Evolutionary conservation across 192 early-diverging fungal genomes (phyloP).

Genomic region (Chytriomyces sp.): DNA sequence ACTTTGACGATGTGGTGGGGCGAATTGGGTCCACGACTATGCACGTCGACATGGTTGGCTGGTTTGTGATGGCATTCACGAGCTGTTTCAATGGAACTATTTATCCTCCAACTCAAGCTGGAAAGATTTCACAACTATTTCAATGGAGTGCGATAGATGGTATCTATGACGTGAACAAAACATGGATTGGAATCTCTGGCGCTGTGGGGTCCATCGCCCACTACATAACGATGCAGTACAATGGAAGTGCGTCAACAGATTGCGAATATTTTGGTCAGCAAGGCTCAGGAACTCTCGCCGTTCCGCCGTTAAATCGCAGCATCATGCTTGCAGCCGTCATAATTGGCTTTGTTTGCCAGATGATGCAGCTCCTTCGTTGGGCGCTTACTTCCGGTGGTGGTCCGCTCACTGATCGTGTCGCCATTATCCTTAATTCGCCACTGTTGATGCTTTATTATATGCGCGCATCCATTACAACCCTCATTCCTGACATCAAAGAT

Average conservation of each 20-base stretch:
- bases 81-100: not conserved
- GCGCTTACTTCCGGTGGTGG: not conserved
- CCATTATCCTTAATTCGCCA: not conserved
- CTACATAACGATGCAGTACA: constrained; percentile 17
- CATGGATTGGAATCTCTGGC: constrained; percentile 1
- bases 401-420: not conserved
- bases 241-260: not conserved
- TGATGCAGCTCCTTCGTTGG: constrained; percentile 11
- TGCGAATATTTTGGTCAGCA: constrained; percentile 8
- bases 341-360: not conserved
- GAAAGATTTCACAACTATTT: not conserved
- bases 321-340: not conserved
- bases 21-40: constrained; percentile 1
- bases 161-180: constrained; percentile 6
- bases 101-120: constrained; percentile 6
- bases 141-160: constrained; percentile 9
- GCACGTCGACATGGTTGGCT: constrained; percentile 4
- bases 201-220: constrained; percentile 12
- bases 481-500: constrained; percentile 13
- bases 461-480: not conserved
- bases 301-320: not conserved
- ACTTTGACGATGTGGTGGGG: constrained; percentile 10
- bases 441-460: not conserved
- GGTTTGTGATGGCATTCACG: constrained; percentile 10
- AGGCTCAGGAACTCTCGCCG: constrained; percentile 4